Base-by-base conservation (phyloP, 495 filamentous ascomycete species). In the Polyplosphaeria fusca region DNA sequence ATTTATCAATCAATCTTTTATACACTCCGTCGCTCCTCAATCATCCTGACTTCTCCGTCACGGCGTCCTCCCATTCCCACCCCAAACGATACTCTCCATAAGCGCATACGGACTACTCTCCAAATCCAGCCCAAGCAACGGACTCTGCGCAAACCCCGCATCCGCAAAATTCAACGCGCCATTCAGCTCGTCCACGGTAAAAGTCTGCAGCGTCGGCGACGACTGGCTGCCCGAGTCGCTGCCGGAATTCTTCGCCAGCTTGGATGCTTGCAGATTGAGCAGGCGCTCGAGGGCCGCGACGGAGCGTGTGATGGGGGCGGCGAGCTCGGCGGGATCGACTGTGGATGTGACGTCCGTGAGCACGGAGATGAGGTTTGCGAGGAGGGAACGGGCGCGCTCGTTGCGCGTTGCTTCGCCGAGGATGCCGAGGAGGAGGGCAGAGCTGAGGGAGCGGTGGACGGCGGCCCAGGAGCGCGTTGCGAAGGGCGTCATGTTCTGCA, bases 391-490 rank as follows among this genome's bases (percentile, higher is more conserved):
- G 11, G 65, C 70, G 2, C 69, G 67, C 25, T 73, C 69, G 54
- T 70, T 71, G 9, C 70, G 61, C 2, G 52, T 56, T 11, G 63
- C 60, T 52, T 87, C 84, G 25, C 81, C 78, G 1, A 86, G 61
- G 28, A 87, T 83, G 0, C 82, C 84, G 2, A 87, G 76, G 0
- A 87, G 72, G 2, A 87, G 75, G 1, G 83, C 84, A 2, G 82
- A 85, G 27, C 80, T 82, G 18, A 87, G 73, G 7, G 80, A 80
- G 47, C 85, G 81, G 52, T 85, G 84, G 0, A 82, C 79, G 41
- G 85, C 81, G 4, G 82, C 80, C 84, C 84, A 87, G 13, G 80
- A 84, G 19, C 83, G 76, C 5, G 80, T 81, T 0, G 82, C 82
- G 40, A 82, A 83, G 1, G 83, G 74, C 4, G 82, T 84, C 53